A percentile compares a stretch with the other conserved stretches of the same genome.
phyloP scores from a whole-genome alignment of 2,329 filamentous ascomycete species.

The Raffaelea arxii region DNA sequence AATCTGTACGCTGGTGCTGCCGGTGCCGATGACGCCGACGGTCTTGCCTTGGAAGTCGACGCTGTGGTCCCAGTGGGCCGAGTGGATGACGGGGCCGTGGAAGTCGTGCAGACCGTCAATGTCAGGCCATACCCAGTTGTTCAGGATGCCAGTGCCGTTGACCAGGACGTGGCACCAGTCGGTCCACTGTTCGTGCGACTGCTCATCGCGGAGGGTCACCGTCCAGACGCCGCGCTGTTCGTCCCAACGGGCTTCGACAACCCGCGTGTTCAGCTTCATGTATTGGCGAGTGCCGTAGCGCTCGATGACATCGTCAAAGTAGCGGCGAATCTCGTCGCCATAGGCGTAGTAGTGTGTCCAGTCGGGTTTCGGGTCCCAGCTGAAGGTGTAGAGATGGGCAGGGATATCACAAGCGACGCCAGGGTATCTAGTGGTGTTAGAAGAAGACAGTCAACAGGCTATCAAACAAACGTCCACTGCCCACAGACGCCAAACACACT shows the following conservation, averaged over 20 bases:
- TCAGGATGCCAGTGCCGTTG: slow-evolving; percentile 14
- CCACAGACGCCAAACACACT: not conserved
- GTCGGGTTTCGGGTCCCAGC: slow-evolving; percentile 18
- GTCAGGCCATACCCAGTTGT: slow-evolving; percentile 16
- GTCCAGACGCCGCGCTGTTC: slow-evolving; percentile 29
- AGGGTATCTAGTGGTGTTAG: slow-evolving; percentile 16
- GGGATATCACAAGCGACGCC: slow-evolving; percentile 31
- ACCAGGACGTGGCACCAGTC: slow-evolving; percentile 13
- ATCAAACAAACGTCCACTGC: too few relatives aligned
- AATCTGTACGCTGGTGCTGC: slow-evolving; percentile 20
- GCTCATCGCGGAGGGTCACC: slow-evolving; percentile 20
- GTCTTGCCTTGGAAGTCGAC: slow-evolving; percentile 15
- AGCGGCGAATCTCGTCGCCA: slow-evolving; percentile 15
- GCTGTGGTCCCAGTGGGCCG: slow-evolving; percentile 18
- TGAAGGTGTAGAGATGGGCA: slow-evolving; percentile 28
- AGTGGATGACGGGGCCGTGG: slow-evolving; percentile 18
- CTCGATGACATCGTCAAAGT: slow-evolving; percentile 22
- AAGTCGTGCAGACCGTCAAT: slow-evolving; percentile 24
- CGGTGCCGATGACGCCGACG: slow-evolving; percentile 21
- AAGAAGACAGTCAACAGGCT: too few relatives aligned
- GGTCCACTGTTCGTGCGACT: slow-evolving; percentile 12
- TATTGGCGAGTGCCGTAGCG: slow-evolving; percentile 27
- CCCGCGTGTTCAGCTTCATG: slow-evolving; percentile 32
- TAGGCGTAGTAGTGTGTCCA: slow-evolving; percentile 22
- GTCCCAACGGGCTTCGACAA: slow-evolving; percentile 32